Base-by-base conservation (phyloP, 1,284 basidiomycete species). In the Ustilago bromivora region DNA sequence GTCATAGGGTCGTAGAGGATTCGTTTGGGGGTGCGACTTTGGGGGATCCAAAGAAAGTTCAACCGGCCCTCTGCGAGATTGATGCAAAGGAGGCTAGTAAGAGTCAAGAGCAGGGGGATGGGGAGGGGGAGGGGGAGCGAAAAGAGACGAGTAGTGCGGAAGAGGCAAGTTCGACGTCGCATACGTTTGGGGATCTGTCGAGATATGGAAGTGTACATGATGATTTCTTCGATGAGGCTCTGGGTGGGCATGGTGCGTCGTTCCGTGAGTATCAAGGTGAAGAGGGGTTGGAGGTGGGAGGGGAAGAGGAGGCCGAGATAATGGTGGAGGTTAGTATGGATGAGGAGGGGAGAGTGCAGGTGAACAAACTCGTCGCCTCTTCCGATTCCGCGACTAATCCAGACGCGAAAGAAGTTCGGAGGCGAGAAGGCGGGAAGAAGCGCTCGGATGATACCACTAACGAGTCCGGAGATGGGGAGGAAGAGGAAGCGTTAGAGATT, bases 151-250 rank as follows among this genome's bases (percentile, higher is more conserved):
- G n/a, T 13, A 51, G 17, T 51, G 66, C 23, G 38, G 41, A 35
- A 49, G 36, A 2, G 49, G 49, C 28, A 9, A 19, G n/a, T 10
- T 19, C 43, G n/a, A 65, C 72, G 4, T 71, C 69, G 43, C 78
- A 79, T 36, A 78, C 76, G 1, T 75, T 60, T 49, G 76, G 76
- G 41, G 71, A 75, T 56, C 65, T 70, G 1, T 74, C 76, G 10
- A 71, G 66, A 12, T 78, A 63, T 60, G 66, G 57, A n/a, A 75
- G 71, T 13, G 62, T 71, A 17, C 65, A 78, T 36, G 76, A 78
- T 31, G 76, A 78, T 62, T 74, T 57, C 53, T 78, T 68, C 66
- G 71, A 78, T 35, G 71, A 78, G 49, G 75, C 66, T 2, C 54
- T 70, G 1, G 75, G 75, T 19, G 71, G 58, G 2, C 71, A 58